phyloP scores from a whole-genome alignment of 306 rosid species.

The Prosopis cineraria region DNA sequence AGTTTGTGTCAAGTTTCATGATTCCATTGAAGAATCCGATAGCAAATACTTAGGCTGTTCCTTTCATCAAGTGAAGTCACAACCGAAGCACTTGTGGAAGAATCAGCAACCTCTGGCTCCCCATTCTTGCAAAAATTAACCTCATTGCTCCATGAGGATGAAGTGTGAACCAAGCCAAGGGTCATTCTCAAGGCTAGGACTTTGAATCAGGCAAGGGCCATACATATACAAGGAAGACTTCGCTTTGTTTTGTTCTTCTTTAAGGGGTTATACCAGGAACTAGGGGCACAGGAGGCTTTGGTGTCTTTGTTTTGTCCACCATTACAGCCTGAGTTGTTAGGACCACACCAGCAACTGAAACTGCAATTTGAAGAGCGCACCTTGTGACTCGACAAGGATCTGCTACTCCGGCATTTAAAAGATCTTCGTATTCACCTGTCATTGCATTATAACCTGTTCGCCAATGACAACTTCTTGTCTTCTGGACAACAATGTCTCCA shows the following conservation, averaged over 20 bases:
- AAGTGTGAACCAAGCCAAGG: conserved; percentile 31
- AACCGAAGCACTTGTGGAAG: conserved; percentile 5
- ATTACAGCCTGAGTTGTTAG: conserved; percentile 85
- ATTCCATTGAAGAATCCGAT: not conserved
- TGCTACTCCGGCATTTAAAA: conserved; percentile 72
- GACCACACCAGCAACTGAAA: conserved; percentile 76
- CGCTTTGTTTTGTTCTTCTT: conserved; percentile 7
- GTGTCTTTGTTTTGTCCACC: conserved; percentile 71
- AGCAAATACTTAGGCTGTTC: not conserved
- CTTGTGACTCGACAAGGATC: conserved; percentile 93
- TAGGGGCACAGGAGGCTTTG: conserved; percentile 61
- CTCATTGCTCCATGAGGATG: not conserved
- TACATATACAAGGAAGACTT: conserved; percentile 2
- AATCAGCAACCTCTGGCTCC: conserved; percentile 23
- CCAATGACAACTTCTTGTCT: conserved; percentile 71
- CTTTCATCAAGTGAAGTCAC: conserved; percentile 32
- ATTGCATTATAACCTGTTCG: conserved; percentile 84
- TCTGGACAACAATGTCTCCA: conserved; percentile 85
- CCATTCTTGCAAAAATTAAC: conserved; percentile 12
- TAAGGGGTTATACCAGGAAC: conserved; percentile 80
- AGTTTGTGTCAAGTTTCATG: not conserved
- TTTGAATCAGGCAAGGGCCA: not conserved
- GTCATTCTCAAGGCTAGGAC: not conserved
- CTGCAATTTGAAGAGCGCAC: conserved; percentile 93
- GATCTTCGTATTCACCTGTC: conserved; percentile 82